These are phyloP conservation scores for Exophiala alcalophila DNA, from an alignment of 2,329 filamentous ascomycete species.

Conservation along the genomic window DNA sequence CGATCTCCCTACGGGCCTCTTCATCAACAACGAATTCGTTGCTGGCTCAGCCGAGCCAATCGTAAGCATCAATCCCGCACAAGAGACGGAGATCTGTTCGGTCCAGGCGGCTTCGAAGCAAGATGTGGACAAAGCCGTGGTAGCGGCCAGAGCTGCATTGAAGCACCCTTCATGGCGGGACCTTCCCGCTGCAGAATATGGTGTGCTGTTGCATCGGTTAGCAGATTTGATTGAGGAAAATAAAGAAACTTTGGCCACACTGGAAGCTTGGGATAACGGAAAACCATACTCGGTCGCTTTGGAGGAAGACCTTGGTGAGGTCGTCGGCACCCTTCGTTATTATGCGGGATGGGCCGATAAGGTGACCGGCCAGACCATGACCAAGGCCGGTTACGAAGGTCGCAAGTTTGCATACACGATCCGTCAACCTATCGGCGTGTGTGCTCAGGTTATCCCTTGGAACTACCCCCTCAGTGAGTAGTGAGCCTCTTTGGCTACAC, in stretches of 20 bases:
- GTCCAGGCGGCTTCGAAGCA: conserved; percentile 35
- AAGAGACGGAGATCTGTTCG: conserved; percentile 33
- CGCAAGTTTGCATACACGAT: conserved; percentile 81
- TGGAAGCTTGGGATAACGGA: conserved; percentile 78
- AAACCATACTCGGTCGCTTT: conserved; percentile 67
- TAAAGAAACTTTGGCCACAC: conserved; percentile 58
- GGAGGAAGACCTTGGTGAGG: conserved; percentile 65
- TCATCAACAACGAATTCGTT: conserved; percentile 47
- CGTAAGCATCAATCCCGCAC: conserved; percentile 35
- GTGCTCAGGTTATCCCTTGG: conserved; percentile 77
- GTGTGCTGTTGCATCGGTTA: conserved; percentile 42
- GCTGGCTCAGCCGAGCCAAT: conserved; percentile 36
- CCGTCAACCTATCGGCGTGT: conserved; percentile 75
- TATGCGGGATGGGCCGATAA: conserved; percentile 80
- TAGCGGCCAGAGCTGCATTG: conserved; percentile 35
- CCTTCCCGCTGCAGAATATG: conserved; percentile 38
- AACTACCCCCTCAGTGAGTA: conserved; percentile 83
- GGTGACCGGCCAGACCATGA: conserved; percentile 69
- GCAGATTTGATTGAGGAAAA: conserved; percentile 65
- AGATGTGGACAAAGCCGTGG: conserved; percentile 39
- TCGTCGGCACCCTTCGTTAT: conserved; percentile 69
- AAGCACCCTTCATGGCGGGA: conserved; percentile 54
- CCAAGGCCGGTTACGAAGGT: conserved; percentile 54
- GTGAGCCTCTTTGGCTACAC: too few relatives aligned
- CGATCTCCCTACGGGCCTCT: conserved; percentile 32